Conservation (phyloP, 2,329 filamentous ascomycete genomes). For the Paecilomyces dactylethromorphus region DNA sequence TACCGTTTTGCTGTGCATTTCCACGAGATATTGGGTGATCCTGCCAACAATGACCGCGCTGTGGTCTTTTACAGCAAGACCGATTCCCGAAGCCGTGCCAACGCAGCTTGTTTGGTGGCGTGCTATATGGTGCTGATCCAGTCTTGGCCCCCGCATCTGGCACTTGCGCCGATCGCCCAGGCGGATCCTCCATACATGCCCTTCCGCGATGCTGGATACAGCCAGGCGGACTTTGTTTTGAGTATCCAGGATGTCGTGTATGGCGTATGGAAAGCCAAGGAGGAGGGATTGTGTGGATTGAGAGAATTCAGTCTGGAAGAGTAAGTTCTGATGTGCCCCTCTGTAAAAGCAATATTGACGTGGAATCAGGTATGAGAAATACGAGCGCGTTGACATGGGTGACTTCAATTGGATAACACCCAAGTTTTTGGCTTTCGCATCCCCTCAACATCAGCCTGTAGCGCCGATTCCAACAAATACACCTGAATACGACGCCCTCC, state of each 20-base stretch:
- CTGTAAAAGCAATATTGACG: slow-evolving; percentile 7
- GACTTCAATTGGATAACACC: slow-evolving; percentile 99
- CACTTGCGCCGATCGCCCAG: slow-evolving; percentile 90
- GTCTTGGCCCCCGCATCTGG: slow-evolving; percentile 93
- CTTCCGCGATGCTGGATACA: slow-evolving; percentile 96
- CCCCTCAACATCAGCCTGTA: slow-evolving; percentile 75
- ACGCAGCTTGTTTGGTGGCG: slow-evolving; percentile 88
- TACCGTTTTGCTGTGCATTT: slow-evolving; percentile 95
- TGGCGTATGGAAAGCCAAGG: slow-evolving; percentile 97
- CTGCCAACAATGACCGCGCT: slow-evolving; percentile 79
- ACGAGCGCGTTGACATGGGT: slow-evolving; percentile 91
- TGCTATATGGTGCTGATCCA: slow-evolving; percentile 99
- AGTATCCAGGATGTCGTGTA: slow-evolving; percentile 97
- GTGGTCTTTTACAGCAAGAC: slow-evolving; percentile 96
- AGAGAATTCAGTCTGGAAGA: slow-evolving; percentile 95
- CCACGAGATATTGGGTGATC: slow-evolving; percentile 87
- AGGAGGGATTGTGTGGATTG: slow-evolving; percentile 82
- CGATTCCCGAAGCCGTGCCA: slow-evolving; percentile 80
- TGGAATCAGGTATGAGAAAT: slow-evolving; percentile 70
- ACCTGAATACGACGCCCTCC: slow-evolving; percentile 66
- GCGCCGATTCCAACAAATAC: slow-evolving; percentile 66
- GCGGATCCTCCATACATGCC: slow-evolving; percentile 97
- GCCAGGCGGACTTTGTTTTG: slow-evolving; percentile 92
- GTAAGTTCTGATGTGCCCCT: slow-evolving; percentile 34
- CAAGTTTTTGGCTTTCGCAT: slow-evolving; percentile 91